Evolutionary conservation across 179 eudicot genomes (phyloP), one percentile per base, ranked within the genome.

Genomic region (Beta corolliflora): DNA sequence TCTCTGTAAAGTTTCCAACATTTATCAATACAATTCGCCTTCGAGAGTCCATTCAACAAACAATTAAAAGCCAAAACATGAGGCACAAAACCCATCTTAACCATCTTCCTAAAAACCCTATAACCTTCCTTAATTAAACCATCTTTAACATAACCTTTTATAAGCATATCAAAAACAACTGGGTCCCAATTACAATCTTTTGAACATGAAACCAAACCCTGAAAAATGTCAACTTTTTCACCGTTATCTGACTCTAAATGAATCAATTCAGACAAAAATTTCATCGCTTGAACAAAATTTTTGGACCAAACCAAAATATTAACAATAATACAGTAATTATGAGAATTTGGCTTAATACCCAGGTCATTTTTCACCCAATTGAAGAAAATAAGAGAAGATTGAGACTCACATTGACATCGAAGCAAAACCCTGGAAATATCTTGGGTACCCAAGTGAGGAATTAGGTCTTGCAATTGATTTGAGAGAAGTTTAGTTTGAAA

Each of bases 161-260:
- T 81, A 56, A 95, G 87, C 94, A 95, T 93, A 85, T 95, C 97
- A 80, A 95, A 95, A 12, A 89, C 88, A 76, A 91, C 93, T 0
- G 94, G 97, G 77, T 93, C 92, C 98, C 97, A 92, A 82, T 92
- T 92, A 86, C 98, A 95, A 76, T 89, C 91, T 36, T 85, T 76
- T 3, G 89, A 76, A 86, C 87, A 87, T 9, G 66, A 79, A 71
- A 93, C 88, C 86, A 93, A 88, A 75, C 83, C 82, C 52, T 84
- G 77, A 48, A 88, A 90, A 70, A 88, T 85, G 58, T 92, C 88
- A 53, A 81, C 48, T 36, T 77, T 86, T 52, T 69, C 82, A 7
- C 79, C 48, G 45, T 46, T 78, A 79, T 66, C 67, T 18, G 54
- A 80, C 54, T 69, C 83, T 59, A 90, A 65, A 25, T 77, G 77